phyloP scores from a whole-genome alignment of 2,329 filamentous ascomycete species.

The Trichoderma brevicompactum region DNA sequence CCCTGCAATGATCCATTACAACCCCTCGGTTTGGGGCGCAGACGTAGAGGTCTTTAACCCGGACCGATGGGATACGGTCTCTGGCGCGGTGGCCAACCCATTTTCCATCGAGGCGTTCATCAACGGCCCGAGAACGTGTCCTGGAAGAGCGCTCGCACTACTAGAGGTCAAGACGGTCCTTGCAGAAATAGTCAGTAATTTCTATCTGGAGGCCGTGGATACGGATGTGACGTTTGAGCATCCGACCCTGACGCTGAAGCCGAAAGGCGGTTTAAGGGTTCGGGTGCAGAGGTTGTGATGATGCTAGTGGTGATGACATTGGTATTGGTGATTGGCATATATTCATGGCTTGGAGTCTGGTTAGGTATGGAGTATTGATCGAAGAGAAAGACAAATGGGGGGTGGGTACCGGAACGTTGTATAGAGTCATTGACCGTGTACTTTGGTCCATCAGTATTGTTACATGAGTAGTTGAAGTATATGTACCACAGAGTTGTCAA shows the following conservation, averaged over 20 bases:
- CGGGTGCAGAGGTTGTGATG: slow-evolving; percentile 6
- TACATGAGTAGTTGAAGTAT: no score
- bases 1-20: slow-evolving; percentile 44
- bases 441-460: no score
- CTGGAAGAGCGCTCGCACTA: slow-evolving; percentile 43
- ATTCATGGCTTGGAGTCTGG: no score
- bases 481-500: no score
- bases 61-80: slow-evolving; percentile 44
- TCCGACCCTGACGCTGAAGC: slow-evolving; percentile 37
- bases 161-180: slow-evolving; percentile 47
- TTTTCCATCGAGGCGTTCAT: slow-evolving; percentile 45
- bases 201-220: slow-evolving; percentile 32
- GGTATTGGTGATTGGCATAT: not conserved
- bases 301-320: not conserved
- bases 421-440: no score
- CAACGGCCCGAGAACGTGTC: slow-evolving; percentile 46
- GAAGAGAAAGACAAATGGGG: no score
- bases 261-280: slow-evolving; percentile 30
- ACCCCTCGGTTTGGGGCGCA: slow-evolving; percentile 45
- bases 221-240: slow-evolving; percentile 34
- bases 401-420: no score
- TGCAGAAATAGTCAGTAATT: slow-evolving; percentile 40
- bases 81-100: slow-evolving; percentile 35
- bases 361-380: no score
- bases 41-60: slow-evolving; percentile 44